phyloP scores from a whole-genome alignment of 2,329 filamentous ascomycete species.

The Teratosphaeria gauchensis region DNA sequence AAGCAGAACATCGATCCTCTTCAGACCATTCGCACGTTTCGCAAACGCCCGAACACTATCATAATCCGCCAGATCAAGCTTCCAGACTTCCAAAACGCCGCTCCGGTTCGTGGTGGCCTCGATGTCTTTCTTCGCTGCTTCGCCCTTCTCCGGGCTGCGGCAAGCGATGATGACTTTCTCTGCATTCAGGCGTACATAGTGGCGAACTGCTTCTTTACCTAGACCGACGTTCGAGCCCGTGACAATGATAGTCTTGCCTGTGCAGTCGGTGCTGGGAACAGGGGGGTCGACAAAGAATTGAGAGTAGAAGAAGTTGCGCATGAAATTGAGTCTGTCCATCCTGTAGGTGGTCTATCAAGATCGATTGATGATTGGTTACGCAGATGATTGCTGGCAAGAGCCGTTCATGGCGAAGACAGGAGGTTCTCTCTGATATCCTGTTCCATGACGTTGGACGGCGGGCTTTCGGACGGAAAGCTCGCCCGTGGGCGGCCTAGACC shows the following conservation, averaged over 20 bases:
- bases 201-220: constrained; percentile 32
- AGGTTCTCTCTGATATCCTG: too few species aligned
- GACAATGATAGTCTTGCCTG: constrained; percentile 32
- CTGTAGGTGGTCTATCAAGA: neutral
- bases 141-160: constrained; percentile 32
- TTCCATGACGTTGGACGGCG: too few species aligned
- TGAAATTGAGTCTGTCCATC: neutral
- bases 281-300: constrained; percentile 32
- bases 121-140: constrained; percentile 31
- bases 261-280: constrained; percentile 17
- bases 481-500: too few species aligned
- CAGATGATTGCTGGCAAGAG: too few species aligned
- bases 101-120: constrained; percentile 14
- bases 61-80: constrained; percentile 31
- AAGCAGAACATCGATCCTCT: constrained; percentile 16
- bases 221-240: constrained; percentile 36
- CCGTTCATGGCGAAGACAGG: too few species aligned
- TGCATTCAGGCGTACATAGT: constrained; percentile 27
- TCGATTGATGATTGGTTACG: neutral
- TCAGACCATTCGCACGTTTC: constrained; percentile 9
- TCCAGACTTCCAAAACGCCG: constrained; percentile 31
- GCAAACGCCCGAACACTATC: constrained; percentile 23
- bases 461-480: too few species aligned
- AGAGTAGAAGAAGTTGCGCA: constrained; percentile 28
- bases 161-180: constrained; percentile 33